Conservation (phyloP, 345 rosid species). For the Boechera divaricarpa region DNA sequence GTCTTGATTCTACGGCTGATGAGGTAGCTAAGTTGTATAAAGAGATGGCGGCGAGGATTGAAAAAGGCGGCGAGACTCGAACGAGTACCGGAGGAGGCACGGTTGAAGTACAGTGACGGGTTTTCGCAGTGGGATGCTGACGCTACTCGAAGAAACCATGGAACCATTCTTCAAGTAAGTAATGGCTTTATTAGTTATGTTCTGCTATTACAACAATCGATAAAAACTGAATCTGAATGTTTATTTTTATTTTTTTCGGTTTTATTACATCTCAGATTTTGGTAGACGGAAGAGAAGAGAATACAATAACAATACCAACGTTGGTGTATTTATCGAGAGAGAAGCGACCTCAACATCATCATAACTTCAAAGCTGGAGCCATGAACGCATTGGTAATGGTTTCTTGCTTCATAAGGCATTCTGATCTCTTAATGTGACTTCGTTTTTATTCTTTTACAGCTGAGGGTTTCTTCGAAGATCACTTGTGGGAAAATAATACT, state of each 20-base stretch:
- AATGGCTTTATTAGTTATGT: not conserved
- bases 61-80: slow-evolving; percentile 41
- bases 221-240: slow-evolving; percentile 1
- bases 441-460: slow-evolving; percentile 42
- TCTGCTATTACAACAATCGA: slow-evolving; percentile 8
- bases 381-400: slow-evolving; percentile 72
- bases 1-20: not conserved
- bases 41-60: slow-evolving; percentile 61
- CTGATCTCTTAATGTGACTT: not conserved
- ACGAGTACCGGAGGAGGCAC: slow-evolving; percentile 50
- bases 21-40: slow-evolving; percentile 46
- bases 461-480: slow-evolving; percentile 69
- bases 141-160: slow-evolving; percentile 56
- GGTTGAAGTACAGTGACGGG: slow-evolving; percentile 46
- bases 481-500: slow-evolving; percentile 64
- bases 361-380: slow-evolving; percentile 89
- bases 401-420: slow-evolving; percentile 6
- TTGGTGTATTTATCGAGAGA: slow-evolving; percentile 80
- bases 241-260: not conserved
- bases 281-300: slow-evolving; percentile 56
- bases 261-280: slow-evolving; percentile 49
- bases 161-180: slow-evolving; percentile 65
- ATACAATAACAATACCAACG: slow-evolving; percentile 56
- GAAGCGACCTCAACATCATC: slow-evolving; percentile 66
- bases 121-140: slow-evolving; percentile 64